Evolutionary conservation across 257 asterid species (phyloP), one percentile per base, ranked within the genome.

Genomic region (Nicotiana paniculata): DNA sequence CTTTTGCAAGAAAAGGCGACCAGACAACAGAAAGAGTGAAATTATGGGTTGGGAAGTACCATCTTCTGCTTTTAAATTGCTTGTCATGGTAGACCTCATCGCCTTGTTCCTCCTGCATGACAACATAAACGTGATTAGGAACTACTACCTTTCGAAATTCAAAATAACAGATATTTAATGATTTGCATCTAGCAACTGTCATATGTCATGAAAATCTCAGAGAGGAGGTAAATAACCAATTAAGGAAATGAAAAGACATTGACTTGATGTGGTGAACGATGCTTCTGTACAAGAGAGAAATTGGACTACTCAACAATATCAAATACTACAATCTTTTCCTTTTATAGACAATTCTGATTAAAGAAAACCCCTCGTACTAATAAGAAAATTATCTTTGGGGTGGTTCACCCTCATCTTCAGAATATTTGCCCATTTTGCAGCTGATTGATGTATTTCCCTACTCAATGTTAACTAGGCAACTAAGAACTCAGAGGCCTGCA

Each of bases 1-100:
- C 88, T 85, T 91, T 93, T 0, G 91, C 82, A 37, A 96, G 91
- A 88, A 86, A 94, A 6, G 97, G 97, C 4, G 95, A 82, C 98
- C 98, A 96, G 39, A 91, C 53, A 0, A 93, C 88, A 0, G 97
- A 91, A 63, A 96, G 86, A 17, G 86, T 89, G 87, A 96, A 92
- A 85, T 82, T 12, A 82, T 89, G 84, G 12, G 86, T 70, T 12
- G 97, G 97, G 66, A 92, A 93, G 79, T 85, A 78, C 97, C 98
- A 95, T 84, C 88, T 90, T 83, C 86, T 85, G 86, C 90, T 90
- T 85, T 84, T 91, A 87, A 83, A 91, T 35, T 86, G 43, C 83
- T 92, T 70, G 77, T 96, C 99, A 7, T 93, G 98, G 89, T 95
- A 93, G 48, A 93, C 83, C 0, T 89, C 93, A 13, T 86, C 84